Base-by-base conservation (phyloP, 805 yeast species). In the Kuraishia borneana region DNA sequence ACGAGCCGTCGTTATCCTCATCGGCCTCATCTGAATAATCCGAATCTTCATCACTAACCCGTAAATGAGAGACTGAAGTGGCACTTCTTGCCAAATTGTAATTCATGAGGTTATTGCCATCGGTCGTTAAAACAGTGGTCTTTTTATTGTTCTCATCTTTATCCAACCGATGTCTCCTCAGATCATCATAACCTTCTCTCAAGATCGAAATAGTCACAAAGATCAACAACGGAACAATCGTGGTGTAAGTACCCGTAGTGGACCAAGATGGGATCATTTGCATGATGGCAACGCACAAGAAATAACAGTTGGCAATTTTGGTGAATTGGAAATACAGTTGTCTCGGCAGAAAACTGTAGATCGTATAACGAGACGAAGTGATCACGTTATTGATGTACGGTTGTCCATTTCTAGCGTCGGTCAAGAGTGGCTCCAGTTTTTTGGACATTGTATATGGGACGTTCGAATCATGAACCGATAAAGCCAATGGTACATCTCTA, bases 221-320 rank as follows among this genome's bases (percentile, higher is more conserved):
- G 5, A 92, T 70, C 54, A 78, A 60, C 37, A 92, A 63, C 2
- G 98, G 97, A 27, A 88, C 68, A 45, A 92, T 89, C 2, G 98
- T 92, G 3, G 97, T 92, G 51, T 76, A 85, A 9, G 87, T 81
- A 39, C 97, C 98, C 0, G 98, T 92, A 5, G 98, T 85, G 1
- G 96, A 84, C 96, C 96, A 92, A 2, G 87, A 74, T 1, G 98
- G 97, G 32, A 92, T 79, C 88, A 89, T 78, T 53, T 92, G 98
- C 63, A 92, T 63, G 40, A 92, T 81, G 2, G 97, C 88, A 13
- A 92, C 92, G 3, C 76, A 65, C 70, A 92, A 60, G 57, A 92
- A 92, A 54, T 92, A 89, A 40, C 88, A 65, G 51, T 92, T 92
- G 20, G 98, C 98, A 30, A 92, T 48, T 51, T 85, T 89, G 18